A percentile compares a stretch with the other conserved stretches of the same genome.
These are phyloP conservation scores for Sporothrix pallida DNA, from an alignment of 2,329 filamentous ascomycete species.

Conservation along the genomic window DNA sequence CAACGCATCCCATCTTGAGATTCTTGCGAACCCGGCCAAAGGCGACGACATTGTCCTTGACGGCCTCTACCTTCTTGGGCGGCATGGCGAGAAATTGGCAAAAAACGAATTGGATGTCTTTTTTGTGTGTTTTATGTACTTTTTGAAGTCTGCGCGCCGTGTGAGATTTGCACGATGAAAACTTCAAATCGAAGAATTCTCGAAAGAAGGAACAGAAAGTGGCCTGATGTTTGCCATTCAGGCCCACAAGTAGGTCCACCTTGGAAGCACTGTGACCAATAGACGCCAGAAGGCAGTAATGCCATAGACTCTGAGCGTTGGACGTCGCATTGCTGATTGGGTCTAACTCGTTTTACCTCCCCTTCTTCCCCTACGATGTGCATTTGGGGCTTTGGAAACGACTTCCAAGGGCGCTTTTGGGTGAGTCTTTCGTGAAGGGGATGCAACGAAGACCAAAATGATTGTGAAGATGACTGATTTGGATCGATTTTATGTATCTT, in stretches of 20 bases:
- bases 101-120: background rate
- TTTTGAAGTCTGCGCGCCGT: background rate
- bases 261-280: background rate
- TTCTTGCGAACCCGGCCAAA: constrained; percentile 53
- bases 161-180: constrained; percentile 6
- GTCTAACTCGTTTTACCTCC: constrained; percentile 2
- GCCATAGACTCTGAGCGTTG: background rate
- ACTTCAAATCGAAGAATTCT: constrained; percentile 1
- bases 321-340: constrained; percentile 2
- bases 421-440: background rate
- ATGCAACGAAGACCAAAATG: background rate
- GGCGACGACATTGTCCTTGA: constrained; percentile 53
- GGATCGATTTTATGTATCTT: background rate
- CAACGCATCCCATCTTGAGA: constrained; percentile 56
- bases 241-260: constrained; percentile 9
- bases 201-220: background rate
- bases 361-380: background rate
- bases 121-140: background rate
- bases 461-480: constrained; percentile 6
- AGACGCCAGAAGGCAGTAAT: background rate
- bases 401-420: background rate
- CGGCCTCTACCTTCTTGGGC: constrained; percentile 50
- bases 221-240: background rate
- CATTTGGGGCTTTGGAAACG: background rate
- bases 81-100: constrained; percentile 44